These are phyloP conservation scores for Climacium dendroides DNA, from an alignment of 225 moss, liverwort and hornwort genomes.

Conservation along the genomic window DNA sequence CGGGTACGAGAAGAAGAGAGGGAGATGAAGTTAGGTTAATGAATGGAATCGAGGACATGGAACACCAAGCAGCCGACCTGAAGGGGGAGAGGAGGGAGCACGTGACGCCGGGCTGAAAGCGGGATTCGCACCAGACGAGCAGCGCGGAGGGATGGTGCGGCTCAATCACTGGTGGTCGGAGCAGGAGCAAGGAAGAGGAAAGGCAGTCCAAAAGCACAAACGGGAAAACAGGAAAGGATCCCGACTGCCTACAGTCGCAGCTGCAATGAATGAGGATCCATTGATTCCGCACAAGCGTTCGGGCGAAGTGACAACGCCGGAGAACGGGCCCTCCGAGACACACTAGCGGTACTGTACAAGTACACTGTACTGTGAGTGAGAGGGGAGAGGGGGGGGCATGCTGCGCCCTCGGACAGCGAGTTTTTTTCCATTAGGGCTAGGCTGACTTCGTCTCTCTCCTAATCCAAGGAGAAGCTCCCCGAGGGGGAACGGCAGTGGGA, in stretches of 20 bases:
- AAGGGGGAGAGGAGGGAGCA: background rate
- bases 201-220: no score
- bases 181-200: background rate
- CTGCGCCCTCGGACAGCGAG: background rate
- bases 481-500: background rate
- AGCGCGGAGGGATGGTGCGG: no score
- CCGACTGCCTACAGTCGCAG: background rate
- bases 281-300: background rate
- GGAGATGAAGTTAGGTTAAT: background rate
- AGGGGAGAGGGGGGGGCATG: background rate
- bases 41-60: background rate
- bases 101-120: background rate
- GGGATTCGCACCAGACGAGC: background rate
- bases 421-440: background rate
- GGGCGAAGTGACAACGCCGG: background rate
- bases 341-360: no score
- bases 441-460: background rate
- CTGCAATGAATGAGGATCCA: background rate
- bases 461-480: background rate
- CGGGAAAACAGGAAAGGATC: background rate
- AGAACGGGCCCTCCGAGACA: background rate
- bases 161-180: background rate
- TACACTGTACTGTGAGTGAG: background rate
- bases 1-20: background rate
- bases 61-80: background rate